Base-by-base conservation (phyloP, 768 basidiomycete genomes). In the Suillus discolor region DNA sequence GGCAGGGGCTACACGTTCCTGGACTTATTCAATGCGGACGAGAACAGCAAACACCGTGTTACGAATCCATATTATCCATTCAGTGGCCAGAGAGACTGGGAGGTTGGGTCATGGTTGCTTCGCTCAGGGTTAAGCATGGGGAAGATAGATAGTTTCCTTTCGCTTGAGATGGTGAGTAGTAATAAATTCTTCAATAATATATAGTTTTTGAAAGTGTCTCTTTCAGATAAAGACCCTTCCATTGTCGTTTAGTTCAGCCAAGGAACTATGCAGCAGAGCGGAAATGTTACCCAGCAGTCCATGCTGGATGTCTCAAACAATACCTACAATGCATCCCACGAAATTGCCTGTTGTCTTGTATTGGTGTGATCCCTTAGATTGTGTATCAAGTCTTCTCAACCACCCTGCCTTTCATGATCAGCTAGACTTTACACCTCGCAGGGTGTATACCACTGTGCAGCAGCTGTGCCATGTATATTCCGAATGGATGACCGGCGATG, bases 81-180 rank as follows among this genome's bases (percentile, higher is more conserved):
- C 45, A 47, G 45, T 12, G 6, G 45, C 45, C 2, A 5, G 45
- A 49, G 13, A 49, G 12, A 23, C 44, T 45, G 44, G 44, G 44
- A 45, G n/a, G 44, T 45, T 45, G 44, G 44, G 18, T 45, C 20
- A 1, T 47, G 47, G 47, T n/a, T 47, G 2, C 47, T 47, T 47
- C 69, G 18, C 70, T 57, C 12, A 73, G 71, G 13, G 28, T 63
- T 79, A 41, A 79, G 75, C 55, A 75, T 78, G 75, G 67, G 68
- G 12, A 61, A 63, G 11, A 73, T 77, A 4, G 66, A 76, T 23
- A 65, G 71, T 38, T 77, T 77, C 44, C 66, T 80, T 20, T 62
- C 62, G 6, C 69, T 79, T 31, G 61, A 31, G 4, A 0, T 31
- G 28, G 28, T 31, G 28, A 31, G 28, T 31, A 31, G 28, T 31